Base-by-base conservation (phyloP, 306 rosid genomes). In the Quercus cerris region DNA sequence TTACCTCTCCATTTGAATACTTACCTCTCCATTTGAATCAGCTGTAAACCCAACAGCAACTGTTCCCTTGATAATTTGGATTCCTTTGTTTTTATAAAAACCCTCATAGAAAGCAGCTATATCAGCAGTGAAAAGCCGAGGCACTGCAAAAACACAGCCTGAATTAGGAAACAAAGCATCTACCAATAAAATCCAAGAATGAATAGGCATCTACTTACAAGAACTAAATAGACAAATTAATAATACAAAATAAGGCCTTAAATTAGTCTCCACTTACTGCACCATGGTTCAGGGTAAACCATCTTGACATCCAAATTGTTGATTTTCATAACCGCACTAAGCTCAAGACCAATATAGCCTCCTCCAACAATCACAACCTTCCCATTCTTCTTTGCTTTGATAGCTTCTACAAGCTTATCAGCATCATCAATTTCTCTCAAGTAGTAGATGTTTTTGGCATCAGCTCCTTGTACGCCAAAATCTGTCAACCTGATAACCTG, bases 251-350 rank as follows among this genome's bases (percentile, higher is more conserved):
- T 10, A 56, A 18, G 23, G 33, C 22, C 22, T 18, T 9, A 19
- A 11, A 78, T 66, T 64, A 67, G 35, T 49, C 80, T 79, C 84
- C 83, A 93, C 99, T 91, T 91, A 95, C 99, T 95, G 84, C 98
- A 93, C 99, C 99, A 95, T 46, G 98, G 98, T 83, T 95, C 99
- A 18, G 99, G 99, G 87, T 93, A 95, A 81, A 95, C 97, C 99
- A 95, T 95, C 78, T 71, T 87, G 66, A 89, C 94, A 75, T 95
- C 97, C 76, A 88, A 56, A 78, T 93, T 85, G 85, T 95, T 95
- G 72, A 93, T 87, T 79, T 72, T 84, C 88, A 95, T 81, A 56
- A 84, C 96, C 28, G 99, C 99, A 87, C 97, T 84, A 76, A 95
- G 89, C 86, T 95, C 99, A 77, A 95, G 91, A 86, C 99, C 96